Conservation (phyloP, 1,284 basidiomycete species). For the Moesziomyces aphidis region DNA sequence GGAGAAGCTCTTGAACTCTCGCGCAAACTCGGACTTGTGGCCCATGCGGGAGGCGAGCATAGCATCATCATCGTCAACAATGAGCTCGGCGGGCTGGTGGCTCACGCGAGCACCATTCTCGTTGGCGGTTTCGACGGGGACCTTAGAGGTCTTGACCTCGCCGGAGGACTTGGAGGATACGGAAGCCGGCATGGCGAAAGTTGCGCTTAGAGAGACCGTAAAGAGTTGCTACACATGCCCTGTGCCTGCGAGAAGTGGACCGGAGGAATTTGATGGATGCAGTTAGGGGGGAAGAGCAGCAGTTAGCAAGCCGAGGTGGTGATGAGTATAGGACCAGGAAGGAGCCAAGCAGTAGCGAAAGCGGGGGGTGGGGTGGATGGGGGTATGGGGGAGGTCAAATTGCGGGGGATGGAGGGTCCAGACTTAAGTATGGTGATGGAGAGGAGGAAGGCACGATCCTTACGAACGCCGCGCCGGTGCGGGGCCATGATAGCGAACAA, state of each 20-base stretch:
- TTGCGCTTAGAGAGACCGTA: background rate
- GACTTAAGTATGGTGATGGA: conserved; percentile 9
- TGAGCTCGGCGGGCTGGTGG: conserved; percentile 42
- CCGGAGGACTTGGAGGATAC: conserved; percentile 44
- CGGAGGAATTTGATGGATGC: background rate
- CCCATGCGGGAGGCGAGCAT: conserved; percentile 61
- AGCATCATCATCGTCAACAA: conserved; percentile 60
- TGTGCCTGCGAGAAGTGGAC: conserved; percentile 3
- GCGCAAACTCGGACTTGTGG: conserved; percentile 64
- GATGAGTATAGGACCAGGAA: conserved; percentile 17
- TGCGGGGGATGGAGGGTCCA: conserved; percentile 10
- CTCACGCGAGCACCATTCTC: conserved; percentile 46
- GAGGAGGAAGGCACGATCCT: background rate
- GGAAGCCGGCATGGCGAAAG: conserved; percentile 32
- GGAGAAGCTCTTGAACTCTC: conserved; percentile 66
- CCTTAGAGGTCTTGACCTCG: conserved; percentile 37
- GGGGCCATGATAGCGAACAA: background rate
- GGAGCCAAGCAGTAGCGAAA: background rate
- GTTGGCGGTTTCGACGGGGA: conserved; percentile 13
- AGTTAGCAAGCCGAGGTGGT: conserved; percentile 6
- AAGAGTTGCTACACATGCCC: background rate
- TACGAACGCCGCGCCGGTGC: background rate
- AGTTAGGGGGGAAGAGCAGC: background rate
- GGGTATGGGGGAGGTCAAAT: background rate
- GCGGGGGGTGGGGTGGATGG: background rate